Evolutionary conservation across 495 filamentous ascomycete species (phyloP).

Genomic region (Hypoxylon lienhwacheense): DNA sequence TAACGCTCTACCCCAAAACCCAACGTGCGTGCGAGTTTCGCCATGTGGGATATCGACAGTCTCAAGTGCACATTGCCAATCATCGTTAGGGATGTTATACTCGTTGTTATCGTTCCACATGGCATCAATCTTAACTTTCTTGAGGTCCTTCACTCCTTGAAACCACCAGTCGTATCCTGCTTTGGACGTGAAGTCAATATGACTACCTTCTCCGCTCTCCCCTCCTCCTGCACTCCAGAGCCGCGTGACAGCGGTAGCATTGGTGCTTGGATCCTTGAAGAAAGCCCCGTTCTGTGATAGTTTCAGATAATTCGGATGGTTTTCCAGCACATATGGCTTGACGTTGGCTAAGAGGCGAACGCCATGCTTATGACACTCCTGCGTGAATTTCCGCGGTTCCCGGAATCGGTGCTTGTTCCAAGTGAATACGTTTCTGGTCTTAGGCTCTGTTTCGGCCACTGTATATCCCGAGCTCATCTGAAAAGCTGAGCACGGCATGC

Average conservation of each 20-base stretch:
- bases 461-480: constrained; percentile 75
- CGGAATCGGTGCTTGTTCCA: constrained; percentile 70
- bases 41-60: constrained; percentile 39
- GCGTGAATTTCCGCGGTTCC: constrained; percentile 62
- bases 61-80: constrained; percentile 61
- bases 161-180: constrained; percentile 71
- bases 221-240: constrained; percentile 71
- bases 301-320: constrained; percentile 63
- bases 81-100: constrained; percentile 65
- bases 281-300: constrained; percentile 58
- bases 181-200: constrained; percentile 68
- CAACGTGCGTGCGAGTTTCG: constrained; percentile 47
- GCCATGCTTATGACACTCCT: constrained; percentile 61
- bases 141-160: constrained; percentile 61
- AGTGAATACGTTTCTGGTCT: constrained; percentile 70
- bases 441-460: constrained; percentile 63
- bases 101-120: constrained; percentile 83
- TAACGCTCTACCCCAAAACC: constrained; percentile 64
- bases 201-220: constrained; percentile 67
- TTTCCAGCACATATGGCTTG: constrained; percentile 68
- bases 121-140: constrained; percentile 63
- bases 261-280: constrained; percentile 60
- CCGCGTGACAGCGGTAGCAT: constrained; percentile 56
- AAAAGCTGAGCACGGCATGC: constrained; percentile 70
- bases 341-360: constrained; percentile 70